These are phyloP conservation scores for Phytophthora rubi DNA, from an alignment of 352 stramenopile species.

Conservation along the genomic window DNA sequence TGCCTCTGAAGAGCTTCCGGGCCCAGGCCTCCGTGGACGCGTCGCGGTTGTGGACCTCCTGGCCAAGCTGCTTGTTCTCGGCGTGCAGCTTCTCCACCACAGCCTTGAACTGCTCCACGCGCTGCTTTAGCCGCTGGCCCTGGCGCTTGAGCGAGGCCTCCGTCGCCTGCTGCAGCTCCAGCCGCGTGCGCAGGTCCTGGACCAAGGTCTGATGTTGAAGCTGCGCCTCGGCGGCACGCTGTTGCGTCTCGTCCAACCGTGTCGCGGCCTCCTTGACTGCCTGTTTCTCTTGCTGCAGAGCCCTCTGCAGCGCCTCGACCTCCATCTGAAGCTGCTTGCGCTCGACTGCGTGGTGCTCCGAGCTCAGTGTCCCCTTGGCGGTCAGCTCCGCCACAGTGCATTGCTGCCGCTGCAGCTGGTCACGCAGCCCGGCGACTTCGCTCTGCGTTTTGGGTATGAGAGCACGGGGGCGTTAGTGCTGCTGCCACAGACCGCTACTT, in stretches of 20 bases:
- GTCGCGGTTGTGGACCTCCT: slow-evolving; percentile 36
- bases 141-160: slow-evolving; percentile 18
- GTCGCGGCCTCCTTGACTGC: slow-evolving; percentile 6
- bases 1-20: slow-evolving; percentile 26
- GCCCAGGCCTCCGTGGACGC: slow-evolving; percentile 34
- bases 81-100: slow-evolving; percentile 24
- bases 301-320: slow-evolving; percentile 9
- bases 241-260: slow-evolving; percentile 19
- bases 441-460: slow-evolving; percentile 8
- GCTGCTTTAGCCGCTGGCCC: slow-evolving; percentile 21
- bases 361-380: slow-evolving; percentile 28
- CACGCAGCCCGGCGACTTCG: slow-evolving; percentile 22
- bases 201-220: slow-evolving; percentile 22
- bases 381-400: slow-evolving; percentile 29
- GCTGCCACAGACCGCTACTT: background rate
- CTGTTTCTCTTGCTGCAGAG: slow-evolving; percentile 24
- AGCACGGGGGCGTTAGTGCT: slow-evolving; percentile 6
- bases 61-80: slow-evolving; percentile 37
- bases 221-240: slow-evolving; percentile 8
- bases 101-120: slow-evolving; percentile 30
- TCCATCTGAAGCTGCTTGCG: slow-evolving; percentile 40
- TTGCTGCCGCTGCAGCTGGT: slow-evolving; percentile 35
- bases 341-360: slow-evolving; percentile 39
- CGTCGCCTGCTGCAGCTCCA: slow-evolving; percentile 23
- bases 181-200: slow-evolving; percentile 26